Evolutionary conservation across 2,329 filamentous ascomycete species (phyloP), one percentile per base, ranked within the genome.

Genomic region (Alternaria rosae): DNA sequence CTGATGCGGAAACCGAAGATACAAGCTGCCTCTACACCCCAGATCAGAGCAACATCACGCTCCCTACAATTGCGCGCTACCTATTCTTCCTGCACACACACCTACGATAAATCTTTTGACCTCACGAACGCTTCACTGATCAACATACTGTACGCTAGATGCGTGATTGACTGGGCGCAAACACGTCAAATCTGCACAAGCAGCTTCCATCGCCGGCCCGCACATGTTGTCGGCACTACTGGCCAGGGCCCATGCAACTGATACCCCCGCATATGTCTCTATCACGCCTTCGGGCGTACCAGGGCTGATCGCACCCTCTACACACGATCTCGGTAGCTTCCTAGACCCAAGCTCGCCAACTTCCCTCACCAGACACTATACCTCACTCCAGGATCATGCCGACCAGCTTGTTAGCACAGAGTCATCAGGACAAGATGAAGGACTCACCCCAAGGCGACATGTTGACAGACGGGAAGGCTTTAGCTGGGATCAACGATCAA

Each of bases 351-450:
- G 42, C 54, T 54, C 61, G 6, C 53, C 44, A 13, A 60, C 63
- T 12, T 50, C 54, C 8, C 42, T 67, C 11, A 48, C 64, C 6
- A 65, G 68, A 43, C 69, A 74, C 23, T 71, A 67, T 54, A 66
- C 61, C 25, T 67, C 74, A 32, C 57, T 76, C 4, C 70, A 72
- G 55, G 70, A 77, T 11, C 74, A 78, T 61, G 71, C 70, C 20
- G 60, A 71, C 38, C 57, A 64, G 13, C 26, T 69, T 5, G 54
- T 56, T 17, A 52, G 42, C 25, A 60, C 42, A 0, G 23, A 56
- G 17, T 8, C 61, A 10, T 58, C 50, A 5, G 41, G 47, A 2
- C 57, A 59, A 7, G 57, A 61, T 25, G 44, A 54, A 15, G 60
- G 30, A 10, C 50, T 61, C 8, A 70, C 68, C 12, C 69, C 70